Evolutionary conservation across 1,284 basidiomycete species (phyloP).

Genomic region (Pseudozyma thailandica): DNA sequence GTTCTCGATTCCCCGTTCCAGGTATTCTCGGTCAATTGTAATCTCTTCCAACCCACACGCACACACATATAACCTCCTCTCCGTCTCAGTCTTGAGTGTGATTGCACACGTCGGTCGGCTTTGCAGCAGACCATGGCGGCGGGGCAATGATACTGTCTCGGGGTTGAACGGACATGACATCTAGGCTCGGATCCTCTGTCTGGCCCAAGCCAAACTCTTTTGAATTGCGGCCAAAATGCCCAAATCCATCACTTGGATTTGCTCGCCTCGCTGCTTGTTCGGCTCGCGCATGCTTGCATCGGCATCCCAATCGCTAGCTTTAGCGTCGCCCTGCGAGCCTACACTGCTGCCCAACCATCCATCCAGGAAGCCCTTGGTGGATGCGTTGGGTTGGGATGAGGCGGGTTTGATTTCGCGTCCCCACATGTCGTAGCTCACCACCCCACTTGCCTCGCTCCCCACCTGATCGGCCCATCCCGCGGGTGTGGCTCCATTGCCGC

Average conservation of each 20-base stretch:
- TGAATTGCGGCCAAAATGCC: slow-evolving; percentile 33
- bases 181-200: slow-evolving; percentile 23
- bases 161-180: neutral
- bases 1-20: neutral
- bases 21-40: neutral
- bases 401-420: slow-evolving; percentile 15
- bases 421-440: slow-evolving; percentile 40
- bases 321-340: neutral
- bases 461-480: slow-evolving; percentile 6
- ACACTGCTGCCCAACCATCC: slow-evolving; percentile 25
- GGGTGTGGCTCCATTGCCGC: neutral
- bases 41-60: no score
- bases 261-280: neutral
- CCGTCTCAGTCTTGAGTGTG: no score
- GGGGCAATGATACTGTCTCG: no score
- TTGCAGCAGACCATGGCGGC: no score
- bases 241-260: slow-evolving; percentile 1
- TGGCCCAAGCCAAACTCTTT: slow-evolving; percentile 42
- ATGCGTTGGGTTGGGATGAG: neutral
- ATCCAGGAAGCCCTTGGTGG: slow-evolving; percentile 3
- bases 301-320: neutral
- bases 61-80: no score
- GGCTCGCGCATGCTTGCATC: neutral
- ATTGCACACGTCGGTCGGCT: no score
- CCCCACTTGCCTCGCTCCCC: neutral